phyloP scores from a whole-genome alignment of 257 asterid species.

The Solanum clarkiae region DNA sequence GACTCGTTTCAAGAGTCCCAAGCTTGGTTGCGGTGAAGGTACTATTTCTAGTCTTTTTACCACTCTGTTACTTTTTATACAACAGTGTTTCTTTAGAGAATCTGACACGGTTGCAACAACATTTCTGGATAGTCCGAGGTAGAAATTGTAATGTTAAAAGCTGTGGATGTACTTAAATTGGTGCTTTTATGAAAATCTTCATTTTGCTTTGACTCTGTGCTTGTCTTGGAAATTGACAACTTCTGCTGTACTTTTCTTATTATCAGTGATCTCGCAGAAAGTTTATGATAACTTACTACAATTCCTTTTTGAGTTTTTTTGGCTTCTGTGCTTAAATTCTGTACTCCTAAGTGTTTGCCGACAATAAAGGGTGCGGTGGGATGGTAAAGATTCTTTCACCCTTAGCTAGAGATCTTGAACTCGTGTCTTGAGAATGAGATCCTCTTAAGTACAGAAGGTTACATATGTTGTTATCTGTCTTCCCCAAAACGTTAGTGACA shows the following conservation, averaged over 20 bases:
- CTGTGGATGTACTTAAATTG: neutral
- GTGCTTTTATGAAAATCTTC: neutral
- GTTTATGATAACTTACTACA: neutral
- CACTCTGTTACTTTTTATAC: neutral
- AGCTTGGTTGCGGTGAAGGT: slow-evolving; percentile 87
- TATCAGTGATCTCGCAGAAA: neutral
- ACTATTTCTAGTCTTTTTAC: neutral
- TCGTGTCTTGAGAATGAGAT: too few species aligned
- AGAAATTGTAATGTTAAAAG: neutral
- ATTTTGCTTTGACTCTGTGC: neutral
- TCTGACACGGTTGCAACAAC: neutral
- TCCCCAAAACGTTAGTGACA: too few species aligned
- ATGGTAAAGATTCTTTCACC: neutral
- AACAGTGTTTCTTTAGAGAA: neutral
- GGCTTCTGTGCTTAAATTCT: neutral
- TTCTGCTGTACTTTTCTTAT: neutral
- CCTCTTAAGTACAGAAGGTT: neutral
- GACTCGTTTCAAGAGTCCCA: slow-evolving; percentile 63
- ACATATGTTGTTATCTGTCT: too few species aligned
- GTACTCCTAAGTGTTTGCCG: neutral
- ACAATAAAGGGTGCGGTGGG: neutral
- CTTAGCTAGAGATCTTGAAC: neutral
- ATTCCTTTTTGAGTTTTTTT: neutral
- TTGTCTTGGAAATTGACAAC: neutral
- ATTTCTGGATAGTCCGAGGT: neutral